Conservation (phyloP, 2,329 filamentous ascomycete genomes). For the Plectosphaerella plurivora region DNA sequence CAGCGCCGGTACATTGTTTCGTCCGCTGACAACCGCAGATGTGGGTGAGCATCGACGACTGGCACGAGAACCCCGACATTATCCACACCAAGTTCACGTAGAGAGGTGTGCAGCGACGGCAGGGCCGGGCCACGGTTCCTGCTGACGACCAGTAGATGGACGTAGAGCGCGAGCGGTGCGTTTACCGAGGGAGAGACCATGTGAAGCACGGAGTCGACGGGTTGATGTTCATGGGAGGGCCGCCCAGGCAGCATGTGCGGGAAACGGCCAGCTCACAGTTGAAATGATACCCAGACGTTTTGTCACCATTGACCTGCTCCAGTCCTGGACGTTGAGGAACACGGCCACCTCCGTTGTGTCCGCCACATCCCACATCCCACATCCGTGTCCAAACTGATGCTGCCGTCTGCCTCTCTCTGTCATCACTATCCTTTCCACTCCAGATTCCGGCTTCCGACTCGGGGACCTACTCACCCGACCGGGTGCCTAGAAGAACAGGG, state of each 20-base stretch:
- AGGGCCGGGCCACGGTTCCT: too few relatives aligned
- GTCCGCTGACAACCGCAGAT: constrained; percentile 54
- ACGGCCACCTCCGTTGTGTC: too few relatives aligned
- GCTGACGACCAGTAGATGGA: too few relatives aligned
- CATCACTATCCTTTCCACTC: too few relatives aligned
- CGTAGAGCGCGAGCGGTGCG: constrained; percentile 97
- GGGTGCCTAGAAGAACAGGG: too few relatives aligned
- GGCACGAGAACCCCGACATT: constrained; percentile 99
- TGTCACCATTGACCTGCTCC: constrained; percentile 6
- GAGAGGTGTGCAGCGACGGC: not conserved
- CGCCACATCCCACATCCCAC: too few relatives aligned
- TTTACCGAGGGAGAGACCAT: constrained; percentile 98
- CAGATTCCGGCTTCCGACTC: too few relatives aligned
- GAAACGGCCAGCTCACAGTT: constrained; percentile 14
- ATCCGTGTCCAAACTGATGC: too few relatives aligned
- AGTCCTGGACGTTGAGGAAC: too few relatives aligned
- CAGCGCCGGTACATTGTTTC: not conserved
- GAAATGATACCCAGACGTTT: constrained; percentile 34
- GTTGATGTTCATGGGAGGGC: constrained; percentile 5
- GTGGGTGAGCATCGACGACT: constrained; percentile 99
- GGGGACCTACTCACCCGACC: too few relatives aligned
- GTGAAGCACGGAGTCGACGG: constrained; percentile 28
- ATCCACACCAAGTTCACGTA: constrained; percentile 97
- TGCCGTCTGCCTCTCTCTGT: too few relatives aligned
- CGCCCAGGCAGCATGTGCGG: constrained; percentile 6